Conservation (phyloP, 2,329 filamentous ascomycete genomes). For the Calonectria hongkongensis region DNA sequence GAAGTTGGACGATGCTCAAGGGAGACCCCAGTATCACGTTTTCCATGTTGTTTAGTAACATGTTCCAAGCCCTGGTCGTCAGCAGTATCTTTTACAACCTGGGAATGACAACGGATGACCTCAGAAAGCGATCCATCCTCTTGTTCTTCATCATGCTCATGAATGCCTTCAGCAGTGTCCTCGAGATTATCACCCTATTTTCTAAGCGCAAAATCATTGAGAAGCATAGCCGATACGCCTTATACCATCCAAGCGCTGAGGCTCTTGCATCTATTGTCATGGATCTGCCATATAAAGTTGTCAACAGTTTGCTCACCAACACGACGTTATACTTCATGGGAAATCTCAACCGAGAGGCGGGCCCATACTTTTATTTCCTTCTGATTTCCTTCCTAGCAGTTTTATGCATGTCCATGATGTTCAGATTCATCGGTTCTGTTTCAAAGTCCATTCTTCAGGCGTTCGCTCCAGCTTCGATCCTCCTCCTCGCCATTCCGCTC, state of each 20-base stretch:
- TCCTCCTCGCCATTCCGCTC: conserved; percentile 66
- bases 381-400: conserved; percentile 71
- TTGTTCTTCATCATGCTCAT: conserved; percentile 47
- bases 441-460: conserved; percentile 50
- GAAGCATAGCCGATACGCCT: conserved; percentile 57
- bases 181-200: conserved; percentile 50
- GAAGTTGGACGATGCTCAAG: conserved; percentile 38
- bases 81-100: conserved; percentile 49
- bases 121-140: conserved; percentile 33
- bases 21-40: conserved; percentile 40
- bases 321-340: conserved; percentile 78
- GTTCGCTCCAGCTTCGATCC: conserved; percentile 46
- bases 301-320: conserved; percentile 60
- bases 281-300: conserved; percentile 47
- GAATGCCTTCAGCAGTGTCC: conserved; percentile 45
- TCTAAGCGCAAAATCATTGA: conserved; percentile 56
- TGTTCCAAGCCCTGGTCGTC: conserved; percentile 40
- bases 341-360: conserved; percentile 75
- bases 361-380: conserved; percentile 67
- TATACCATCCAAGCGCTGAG: conserved; percentile 56
- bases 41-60: conserved; percentile 47
- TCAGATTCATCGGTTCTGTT: conserved; percentile 59
- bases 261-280: conserved; percentile 42
- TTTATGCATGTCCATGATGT: conserved; percentile 79
- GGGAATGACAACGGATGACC: conserved; percentile 21